These are phyloP conservation scores for Oryza nivara DNA, from an alignment of 176 grass and related monocot genomes.

Conservation along the genomic window DNA sequence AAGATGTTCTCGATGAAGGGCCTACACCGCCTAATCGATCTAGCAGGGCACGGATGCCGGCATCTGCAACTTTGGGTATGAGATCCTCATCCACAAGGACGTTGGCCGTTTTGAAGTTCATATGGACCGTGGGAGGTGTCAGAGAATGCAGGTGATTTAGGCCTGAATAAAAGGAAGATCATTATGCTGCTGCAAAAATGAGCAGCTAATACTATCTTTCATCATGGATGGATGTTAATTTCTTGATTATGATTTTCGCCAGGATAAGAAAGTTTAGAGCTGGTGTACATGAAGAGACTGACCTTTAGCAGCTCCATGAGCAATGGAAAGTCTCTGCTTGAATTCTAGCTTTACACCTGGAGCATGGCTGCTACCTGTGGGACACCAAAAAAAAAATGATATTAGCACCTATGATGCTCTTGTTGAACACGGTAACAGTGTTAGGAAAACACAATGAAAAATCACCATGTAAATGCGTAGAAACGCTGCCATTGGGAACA, in stretches of 20 bases:
- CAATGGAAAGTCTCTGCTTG: slow-evolving; percentile 94
- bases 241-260: background rate
- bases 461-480: slow-evolving; percentile 87
- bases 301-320: slow-evolving; percentile 94
- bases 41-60: slow-evolving; percentile 64
- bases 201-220: background rate
- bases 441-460: slow-evolving; percentile 24
- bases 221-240: background rate
- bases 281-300: slow-evolving; percentile 9
- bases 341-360: slow-evolving; percentile 75
- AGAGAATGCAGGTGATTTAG: slow-evolving; percentile 83
- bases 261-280: background rate
- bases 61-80: slow-evolving; percentile 79
- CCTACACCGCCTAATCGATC: slow-evolving; percentile 66
- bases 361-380: slow-evolving; percentile 51
- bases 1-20: slow-evolving; percentile 47
- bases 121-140: slow-evolving; percentile 76
- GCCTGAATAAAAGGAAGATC: slow-evolving; percentile 53
- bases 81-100: slow-evolving; percentile 92
- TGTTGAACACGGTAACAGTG: background rate
- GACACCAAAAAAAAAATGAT: background rate
- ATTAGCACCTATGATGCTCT: slow-evolving; percentile 4
- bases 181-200: slow-evolving; percentile 11
- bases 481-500: slow-evolving; percentile 83
- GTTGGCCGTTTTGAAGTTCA: slow-evolving; percentile 92